Evolutionary conservation across 129 eudicot species (phyloP), one percentile per base, ranked within the genome.

Genomic region (Chrysanthemum seticuspe): DNA sequence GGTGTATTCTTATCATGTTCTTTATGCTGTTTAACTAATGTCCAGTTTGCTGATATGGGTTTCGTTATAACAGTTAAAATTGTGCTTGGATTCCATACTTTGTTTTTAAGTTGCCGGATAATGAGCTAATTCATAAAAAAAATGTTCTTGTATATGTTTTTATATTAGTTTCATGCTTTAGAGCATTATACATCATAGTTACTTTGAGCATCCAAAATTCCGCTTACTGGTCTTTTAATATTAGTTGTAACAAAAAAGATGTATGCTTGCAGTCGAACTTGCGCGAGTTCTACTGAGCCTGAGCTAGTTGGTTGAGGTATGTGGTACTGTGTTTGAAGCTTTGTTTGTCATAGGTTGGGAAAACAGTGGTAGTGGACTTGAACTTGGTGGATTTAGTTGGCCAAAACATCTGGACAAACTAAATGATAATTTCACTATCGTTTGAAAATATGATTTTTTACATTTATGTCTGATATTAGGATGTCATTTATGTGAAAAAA

Each of bases 1-100:
- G 67, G 62, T 53, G 54, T 71, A 58, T 70, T 78, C 67, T 77
- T 53, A 77, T 61, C 76, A 36, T 69, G 71, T 70, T 77, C 65
- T 72, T 78, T 62, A 54, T 70, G 55, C 18, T 72, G 65, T 78
- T 59, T 2, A 5, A 60, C 65, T 65, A 73, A 54, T n/a, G 52
- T 49, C 78, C 75, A 25, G 3, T 61, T 44, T 78, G 65, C 5
- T 52, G 76, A 51, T 27, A 62, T 51, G 70, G 73, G 52, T 67
- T 55, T 66, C 16, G 7, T 75, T 65, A 58, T 48, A 48, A 62
- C 67, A 29, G 65, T 73, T 60, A 65, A 47, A 34, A 73, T 21
- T 21, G 59, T 79, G 78, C 55, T 71, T 65, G 73, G 40, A 56
- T 72, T 71, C 36, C 12, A 0, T 48, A 57, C 8, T 25, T 34